phyloP scores from a whole-genome alignment of 768 basidiomycete genomes.

The Termitomyces sp. region DNA sequence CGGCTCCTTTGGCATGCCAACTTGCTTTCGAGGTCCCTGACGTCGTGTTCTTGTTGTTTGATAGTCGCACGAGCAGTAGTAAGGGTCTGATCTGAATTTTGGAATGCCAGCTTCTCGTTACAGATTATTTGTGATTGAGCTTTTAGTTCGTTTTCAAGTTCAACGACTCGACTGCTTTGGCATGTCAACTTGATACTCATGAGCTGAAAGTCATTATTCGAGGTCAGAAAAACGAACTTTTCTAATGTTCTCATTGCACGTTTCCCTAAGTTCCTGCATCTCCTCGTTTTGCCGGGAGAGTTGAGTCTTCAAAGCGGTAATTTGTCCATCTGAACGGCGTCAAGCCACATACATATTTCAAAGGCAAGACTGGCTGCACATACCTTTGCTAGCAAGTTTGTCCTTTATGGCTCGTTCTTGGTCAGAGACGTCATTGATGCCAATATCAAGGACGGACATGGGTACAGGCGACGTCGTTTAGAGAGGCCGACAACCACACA shows the following conservation, averaged over 20 bases:
- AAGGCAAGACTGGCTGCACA: not conserved
- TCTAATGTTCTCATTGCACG: conserved; percentile 40
- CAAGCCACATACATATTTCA: conserved; percentile 1
- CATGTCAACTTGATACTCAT: conserved; percentile 39
- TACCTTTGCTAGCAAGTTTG: conserved; percentile 48
- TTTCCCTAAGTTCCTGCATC: conserved; percentile 35
- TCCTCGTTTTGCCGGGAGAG: conserved; percentile 36
- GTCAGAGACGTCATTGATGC: conserved; percentile 41
- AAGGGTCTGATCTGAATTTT: conserved; percentile 49
- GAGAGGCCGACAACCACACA: not conserved
- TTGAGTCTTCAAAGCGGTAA: conserved; percentile 41
- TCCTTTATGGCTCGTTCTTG: conserved; percentile 42
- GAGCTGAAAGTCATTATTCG: not conserved
- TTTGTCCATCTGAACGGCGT: conserved; percentile 36
- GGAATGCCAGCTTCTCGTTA: conserved; percentile 45
- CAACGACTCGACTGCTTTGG: conserved; percentile 52
- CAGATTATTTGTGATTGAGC: conserved; percentile 51
- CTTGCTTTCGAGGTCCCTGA: conserved; percentile 43
- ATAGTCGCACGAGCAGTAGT: conserved; percentile 42
- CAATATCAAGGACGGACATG: conserved; percentile 47
- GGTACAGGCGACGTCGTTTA: conserved; percentile 11
- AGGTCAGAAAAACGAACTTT: conserved; percentile 29
- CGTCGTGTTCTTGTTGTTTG: conserved; percentile 43
- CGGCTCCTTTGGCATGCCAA: conserved; percentile 22
- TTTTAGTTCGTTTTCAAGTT: conserved; percentile 46